A percentile compares a stretch with the other conserved stretches of the same genome.
Evolutionary conservation across 495 filamentous ascomycete species (phyloP).

Genomic region (Penicillium manginii): DNA sequence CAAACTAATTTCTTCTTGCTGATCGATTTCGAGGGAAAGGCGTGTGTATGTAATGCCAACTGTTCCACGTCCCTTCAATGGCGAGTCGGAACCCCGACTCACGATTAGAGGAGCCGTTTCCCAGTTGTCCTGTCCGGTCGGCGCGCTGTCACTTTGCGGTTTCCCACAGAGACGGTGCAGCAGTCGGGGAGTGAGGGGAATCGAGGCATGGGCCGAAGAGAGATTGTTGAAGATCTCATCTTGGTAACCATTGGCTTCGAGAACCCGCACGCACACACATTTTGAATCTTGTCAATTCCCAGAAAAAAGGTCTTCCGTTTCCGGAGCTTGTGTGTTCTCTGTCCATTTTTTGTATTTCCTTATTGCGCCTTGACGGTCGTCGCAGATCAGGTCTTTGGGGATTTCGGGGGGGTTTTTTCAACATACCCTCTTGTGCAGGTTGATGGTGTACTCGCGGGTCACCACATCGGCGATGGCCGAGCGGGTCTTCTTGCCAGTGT

Average conservation of each 20-base stretch:
- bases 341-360: slow-evolving; percentile 22
- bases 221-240: slow-evolving; percentile 8
- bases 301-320: slow-evolving; percentile 27
- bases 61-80: slow-evolving; percentile 9
- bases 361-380: slow-evolving; percentile 29
- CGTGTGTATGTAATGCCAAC: slow-evolving; percentile 18
- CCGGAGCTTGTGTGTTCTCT: slow-evolving; percentile 34
- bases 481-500: slow-evolving; percentile 71
- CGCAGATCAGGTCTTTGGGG: slow-evolving; percentile 22
- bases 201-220: background rate
- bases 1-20: slow-evolving; percentile 61
- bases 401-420: slow-evolving; percentile 25
- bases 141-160: slow-evolving; percentile 11
- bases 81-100: background rate
- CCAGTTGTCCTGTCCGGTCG: slow-evolving; percentile 16
- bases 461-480: slow-evolving; percentile 98
- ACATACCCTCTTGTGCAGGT: slow-evolving; percentile 99
- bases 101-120: background rate
- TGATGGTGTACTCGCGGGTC: slow-evolving; percentile 99
- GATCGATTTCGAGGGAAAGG: slow-evolving; percentile 31
- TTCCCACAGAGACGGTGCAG: slow-evolving; percentile 6
- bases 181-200: background rate
- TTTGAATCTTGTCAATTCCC: slow-evolving; percentile 15
- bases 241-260: background rate
- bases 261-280: slow-evolving; percentile 23